Percentiles rank a stretch among this genome's conserved stretches.
Evolutionary conservation across 2,329 filamentous ascomycete species (phyloP).

Genomic region (Pyricularia grisea): DNA sequence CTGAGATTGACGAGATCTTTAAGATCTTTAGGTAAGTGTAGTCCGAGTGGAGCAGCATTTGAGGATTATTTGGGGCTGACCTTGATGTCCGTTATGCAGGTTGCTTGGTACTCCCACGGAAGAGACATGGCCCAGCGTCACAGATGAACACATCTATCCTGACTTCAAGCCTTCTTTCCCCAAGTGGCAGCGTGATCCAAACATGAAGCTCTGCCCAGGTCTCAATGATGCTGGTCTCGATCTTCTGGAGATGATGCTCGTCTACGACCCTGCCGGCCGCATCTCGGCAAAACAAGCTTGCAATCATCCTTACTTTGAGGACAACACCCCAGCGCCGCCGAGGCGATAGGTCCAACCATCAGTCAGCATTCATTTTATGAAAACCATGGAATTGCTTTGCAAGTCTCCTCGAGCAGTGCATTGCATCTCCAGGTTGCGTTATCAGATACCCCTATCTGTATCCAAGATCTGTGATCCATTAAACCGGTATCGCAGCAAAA

Average conservation of each 20-base stretch:
- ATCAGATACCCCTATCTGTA: background rate
- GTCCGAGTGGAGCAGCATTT: background rate
- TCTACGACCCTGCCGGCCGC: slow-evolving; percentile 75
- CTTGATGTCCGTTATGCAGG: slow-evolving; percentile 22
- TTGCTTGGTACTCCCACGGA: slow-evolving; percentile 75
- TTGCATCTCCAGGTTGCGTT: background rate
- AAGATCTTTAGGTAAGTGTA: slow-evolving; percentile 71
- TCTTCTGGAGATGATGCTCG: slow-evolving; percentile 57
- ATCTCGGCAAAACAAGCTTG: slow-evolving; percentile 85
- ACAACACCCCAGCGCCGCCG: slow-evolving; percentile 18
- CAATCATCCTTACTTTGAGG: slow-evolving; percentile 67
- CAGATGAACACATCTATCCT: slow-evolving; percentile 54
- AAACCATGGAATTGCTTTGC: background rate
- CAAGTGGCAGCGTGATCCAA: slow-evolving; percentile 68
- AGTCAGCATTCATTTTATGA: background rate
- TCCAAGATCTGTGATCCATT: background rate
- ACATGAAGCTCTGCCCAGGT: slow-evolving; percentile 53
- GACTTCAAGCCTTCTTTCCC: slow-evolving; percentile 86
- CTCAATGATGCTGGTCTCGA: slow-evolving; percentile 65
- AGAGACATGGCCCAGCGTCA: slow-evolving; percentile 74
- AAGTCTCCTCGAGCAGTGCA: background rate
- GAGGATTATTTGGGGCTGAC: background rate
- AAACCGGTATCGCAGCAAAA: background rate
- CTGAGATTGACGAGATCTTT: slow-evolving; percentile 90
- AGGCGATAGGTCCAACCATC: background rate